Evolutionary conservation across 805 yeast genomes (phyloP), one percentile per base, ranked within the genome.

Genomic region (Sugiyamaella mastotermitis): DNA sequence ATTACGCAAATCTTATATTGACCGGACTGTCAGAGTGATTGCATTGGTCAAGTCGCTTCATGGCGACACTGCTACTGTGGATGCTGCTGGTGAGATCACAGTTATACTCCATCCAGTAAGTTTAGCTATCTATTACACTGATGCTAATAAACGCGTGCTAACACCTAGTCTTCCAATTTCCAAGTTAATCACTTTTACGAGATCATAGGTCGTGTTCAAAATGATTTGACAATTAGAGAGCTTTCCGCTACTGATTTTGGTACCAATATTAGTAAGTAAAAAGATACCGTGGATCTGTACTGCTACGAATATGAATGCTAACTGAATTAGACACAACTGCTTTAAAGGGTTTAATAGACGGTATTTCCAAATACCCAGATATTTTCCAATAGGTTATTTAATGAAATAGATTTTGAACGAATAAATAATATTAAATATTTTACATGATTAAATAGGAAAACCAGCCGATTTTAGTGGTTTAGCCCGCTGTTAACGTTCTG

Each of bases 151-250:
- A 27, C 10, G 7, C 10, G 10, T 22, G 3, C 21, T 19, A n/a
- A 13, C 28, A n/a, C 7, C 21, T 10, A 33, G 21, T 5, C 4
- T 19, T 33, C 33, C 10, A 43, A 42, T 20, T 35, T 50, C 15
- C 45, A 30, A 18, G 53, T 43, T 14, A 65, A 61, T 14, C 47
- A 46, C 5, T 55, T 43, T 27, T 63, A 58, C 48, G 65, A 61
- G 38, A 27, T 63, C 19, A 49, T 60, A 15, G 67, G 64, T 11
- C 46, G 50, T 20, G 65, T 60, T 7, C 36, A 51, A 13, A 50
- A 47, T 19, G 66, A 59, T 38, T 26, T 44, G 20, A 40, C 55
- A 14, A 24, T 63, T 7, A 47, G 47, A 40, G 51, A 52, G 24
- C 35, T 48, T 31, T 22, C 20, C 23, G 49, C 50, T 4, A 30